Evolutionary conservation across 2,329 filamentous ascomycete genomes (phyloP).

Genomic region (Penicillium sp.): DNA sequence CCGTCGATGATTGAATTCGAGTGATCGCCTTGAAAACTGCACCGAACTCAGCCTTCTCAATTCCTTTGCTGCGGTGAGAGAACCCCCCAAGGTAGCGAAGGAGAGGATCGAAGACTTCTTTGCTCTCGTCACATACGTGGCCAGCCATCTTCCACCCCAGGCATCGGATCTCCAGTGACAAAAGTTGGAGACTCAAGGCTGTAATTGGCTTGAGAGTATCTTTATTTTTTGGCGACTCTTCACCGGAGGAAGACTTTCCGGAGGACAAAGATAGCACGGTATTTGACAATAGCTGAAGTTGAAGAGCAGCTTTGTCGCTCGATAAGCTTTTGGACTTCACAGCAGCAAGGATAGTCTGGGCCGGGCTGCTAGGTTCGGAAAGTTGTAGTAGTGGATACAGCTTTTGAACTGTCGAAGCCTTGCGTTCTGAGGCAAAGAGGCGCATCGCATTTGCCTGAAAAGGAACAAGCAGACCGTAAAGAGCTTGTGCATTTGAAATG

Average conservation of each 20-base stretch:
- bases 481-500: slow-evolving; percentile 23
- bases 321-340: slow-evolving; percentile 36
- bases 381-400: slow-evolving; percentile 32
- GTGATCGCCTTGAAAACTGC: slow-evolving; percentile 37
- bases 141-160: slow-evolving; percentile 45
- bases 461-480: slow-evolving; percentile 37
- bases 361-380: slow-evolving; percentile 39
- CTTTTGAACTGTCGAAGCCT: slow-evolving; percentile 34
- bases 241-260: slow-evolving; percentile 13
- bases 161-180: slow-evolving; percentile 43
- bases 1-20: slow-evolving; percentile 34
- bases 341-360: slow-evolving; percentile 40
- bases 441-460: slow-evolving; percentile 45
- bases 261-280: slow-evolving; percentile 38
- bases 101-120: slow-evolving; percentile 48
- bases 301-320: slow-evolving; percentile 43
- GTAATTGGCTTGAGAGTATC: slow-evolving; percentile 31
- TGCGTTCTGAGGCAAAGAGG: slow-evolving; percentile 37
- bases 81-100: slow-evolving; percentile 41
- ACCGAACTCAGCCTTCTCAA: slow-evolving; percentile 41
- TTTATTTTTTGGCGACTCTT: slow-evolving; percentile 16
- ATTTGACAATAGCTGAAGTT: slow-evolving; percentile 48
- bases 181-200: slow-evolving; percentile 40
- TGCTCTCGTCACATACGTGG: slow-evolving; percentile 42
- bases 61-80: slow-evolving; percentile 32